A percentile compares a stretch with the other conserved stretches of the same genome.
Conservation (phyloP, 441 rosid species). For the Populus hybrid region DNA sequence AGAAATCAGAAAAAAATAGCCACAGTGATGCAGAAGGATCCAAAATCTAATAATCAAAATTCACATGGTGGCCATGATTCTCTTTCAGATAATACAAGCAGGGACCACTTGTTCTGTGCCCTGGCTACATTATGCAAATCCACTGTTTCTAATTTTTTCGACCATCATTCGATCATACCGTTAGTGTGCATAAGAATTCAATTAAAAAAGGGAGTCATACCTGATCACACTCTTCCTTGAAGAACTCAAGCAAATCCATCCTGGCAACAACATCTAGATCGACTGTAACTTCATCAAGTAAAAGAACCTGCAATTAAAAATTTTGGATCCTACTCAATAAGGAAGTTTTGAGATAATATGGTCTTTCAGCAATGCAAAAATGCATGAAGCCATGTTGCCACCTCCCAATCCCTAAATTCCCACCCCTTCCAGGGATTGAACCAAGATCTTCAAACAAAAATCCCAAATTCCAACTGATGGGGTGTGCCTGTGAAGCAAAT, state of each 20-base stretch:
- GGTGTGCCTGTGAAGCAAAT: not conserved
- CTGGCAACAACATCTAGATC: conserved; percentile 96
- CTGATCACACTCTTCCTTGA: conserved; percentile 78
- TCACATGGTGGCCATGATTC: not conserved
- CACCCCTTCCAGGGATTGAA: not conserved
- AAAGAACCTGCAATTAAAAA: conserved; percentile 59
- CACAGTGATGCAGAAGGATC: not conserved
- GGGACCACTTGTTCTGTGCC: not conserved
- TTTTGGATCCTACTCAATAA: conserved; percentile 2
- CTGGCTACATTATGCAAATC: not conserved
- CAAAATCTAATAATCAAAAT: not conserved
- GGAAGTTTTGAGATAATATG: not conserved
- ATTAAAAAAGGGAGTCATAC: conserved; percentile 28
- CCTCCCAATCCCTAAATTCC: not conserved
- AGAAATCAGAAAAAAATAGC: not conserved
- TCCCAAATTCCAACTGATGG: not conserved
- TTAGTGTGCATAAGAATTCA: not conserved
- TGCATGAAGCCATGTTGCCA: not conserved
- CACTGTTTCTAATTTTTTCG: not conserved
- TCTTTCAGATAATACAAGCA: not conserved
- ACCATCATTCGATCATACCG: not conserved
- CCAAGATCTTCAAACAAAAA: not conserved
- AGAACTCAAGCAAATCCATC: conserved; percentile 79
- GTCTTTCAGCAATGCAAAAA: too few species aligned
- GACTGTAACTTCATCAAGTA: conserved; percentile 92